Evolutionary conservation across 78 protist species (phyloP).

Genomic region (Dictyostelium intermedium): DNA sequence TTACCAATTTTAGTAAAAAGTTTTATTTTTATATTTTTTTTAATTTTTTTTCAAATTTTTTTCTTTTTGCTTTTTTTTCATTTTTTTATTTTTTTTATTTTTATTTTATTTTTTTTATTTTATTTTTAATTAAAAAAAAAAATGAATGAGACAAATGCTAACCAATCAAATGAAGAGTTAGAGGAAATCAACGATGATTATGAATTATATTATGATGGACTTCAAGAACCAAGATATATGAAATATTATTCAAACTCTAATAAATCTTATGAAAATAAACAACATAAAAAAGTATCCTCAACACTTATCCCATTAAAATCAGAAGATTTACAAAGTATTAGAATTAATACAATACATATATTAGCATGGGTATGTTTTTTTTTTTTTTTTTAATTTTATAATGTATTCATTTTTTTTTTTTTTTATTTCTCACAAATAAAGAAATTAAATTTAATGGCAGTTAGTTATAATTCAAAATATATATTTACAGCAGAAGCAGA

Average conservation of each 20-base stretch:
- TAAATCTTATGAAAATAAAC: background rate
- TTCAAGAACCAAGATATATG: background rate
- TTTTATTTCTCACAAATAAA: too few relatives aligned
- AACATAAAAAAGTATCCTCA: background rate
- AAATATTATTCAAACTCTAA: background rate
- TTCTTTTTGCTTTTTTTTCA: background rate
- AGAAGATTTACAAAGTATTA: conserved; percentile 2
- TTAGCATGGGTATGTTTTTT: background rate
- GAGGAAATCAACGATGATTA: background rate
- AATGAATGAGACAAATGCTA: background rate
- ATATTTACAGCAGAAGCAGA: conserved; percentile 37
- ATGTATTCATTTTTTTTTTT: too few relatives aligned
- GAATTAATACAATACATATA: background rate
- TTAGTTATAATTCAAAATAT: conserved; percentile 14
- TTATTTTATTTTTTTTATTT: too few relatives aligned
- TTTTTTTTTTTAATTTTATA: too few relatives aligned
- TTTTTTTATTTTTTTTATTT: too few relatives aligned
- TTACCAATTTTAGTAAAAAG: background rate
- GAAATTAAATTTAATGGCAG: conserved; percentile 79
- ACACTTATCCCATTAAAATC: background rate
- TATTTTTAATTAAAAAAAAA: too few relatives aligned
- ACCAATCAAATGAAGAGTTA: background rate
- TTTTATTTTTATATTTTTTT: background rate
- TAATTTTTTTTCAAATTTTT: background rate
- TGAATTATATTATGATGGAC: background rate